phyloP scores from a whole-genome alignment of 345 rosid genomes.

The Aquilaria malaccensis region DNA sequence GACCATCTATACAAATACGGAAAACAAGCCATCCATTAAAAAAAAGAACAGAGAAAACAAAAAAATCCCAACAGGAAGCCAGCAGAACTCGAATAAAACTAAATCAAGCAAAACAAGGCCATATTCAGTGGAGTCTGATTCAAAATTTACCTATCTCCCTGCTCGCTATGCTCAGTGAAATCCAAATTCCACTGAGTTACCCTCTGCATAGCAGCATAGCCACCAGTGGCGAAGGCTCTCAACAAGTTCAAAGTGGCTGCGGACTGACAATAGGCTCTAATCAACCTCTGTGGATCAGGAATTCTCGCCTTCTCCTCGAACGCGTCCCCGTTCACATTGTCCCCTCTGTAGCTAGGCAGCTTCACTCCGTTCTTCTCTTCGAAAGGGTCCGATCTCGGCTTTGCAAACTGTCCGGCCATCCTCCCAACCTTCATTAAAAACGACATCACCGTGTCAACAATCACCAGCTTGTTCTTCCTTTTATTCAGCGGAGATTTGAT shows the following conservation, averaged over 20 bases:
- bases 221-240: conserved; percentile 81
- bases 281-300: conserved; percentile 69
- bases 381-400: conserved; percentile 60
- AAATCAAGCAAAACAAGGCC: not conserved
- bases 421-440: conserved; percentile 49
- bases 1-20: not conserved
- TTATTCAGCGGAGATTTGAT: too few species aligned
- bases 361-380: conserved; percentile 65
- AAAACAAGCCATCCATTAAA: not conserved
- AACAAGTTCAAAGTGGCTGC: conserved; percentile 75
- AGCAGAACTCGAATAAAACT: not conserved
- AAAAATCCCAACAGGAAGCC: not conserved
- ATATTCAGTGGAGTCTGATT: not conserved
- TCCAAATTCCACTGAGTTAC: conserved; percentile 80
- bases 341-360: conserved; percentile 73
- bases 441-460: not conserved
- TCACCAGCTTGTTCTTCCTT: not conserved
- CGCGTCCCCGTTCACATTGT: conserved; percentile 59
- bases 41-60: not conserved
- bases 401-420: conserved; percentile 79
- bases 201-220: conserved; percentile 83
- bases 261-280: conserved; percentile 66
- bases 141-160: conserved; percentile 53
- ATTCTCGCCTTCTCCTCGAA: conserved; percentile 53
- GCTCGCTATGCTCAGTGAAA: conserved; percentile 59